Evolutionary conservation across 164 flowering plant genomes (phyloP), one percentile per base, ranked within the genome.

Genomic region (Magnolia sinica): DNA sequence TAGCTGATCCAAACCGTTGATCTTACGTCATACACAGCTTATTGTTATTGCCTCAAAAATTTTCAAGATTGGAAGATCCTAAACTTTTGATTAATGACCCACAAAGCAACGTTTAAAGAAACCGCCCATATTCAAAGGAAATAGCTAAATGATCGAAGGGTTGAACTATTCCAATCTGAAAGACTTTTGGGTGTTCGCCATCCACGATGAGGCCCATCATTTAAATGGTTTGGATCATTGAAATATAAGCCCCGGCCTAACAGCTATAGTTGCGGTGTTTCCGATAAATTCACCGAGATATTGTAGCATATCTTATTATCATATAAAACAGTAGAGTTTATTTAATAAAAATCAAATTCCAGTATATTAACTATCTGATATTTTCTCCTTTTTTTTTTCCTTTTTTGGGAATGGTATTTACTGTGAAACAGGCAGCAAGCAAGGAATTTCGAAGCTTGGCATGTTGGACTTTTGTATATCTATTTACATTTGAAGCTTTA

Each of bases 401-500:
- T 37, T 50, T 23, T 61, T 79, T 78, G 11, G 73, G 64, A 77
- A 73, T 80, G 72, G 13, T 70, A 55, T 76, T 81, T 67, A 78
- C 71, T 80, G 64, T 82, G 77, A 61, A 84, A 83, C 95, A 91
- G 98, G 92, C 79, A 70, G 72, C 86, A 82, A 79, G 73, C 27
- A 82, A 63, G 80, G 90, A 85, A 79, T 75, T 79, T 78, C 83
- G 82, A 82, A 87, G 91, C 88, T 79, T 88, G 83, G 76, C 87
- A 76, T 86, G 84, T 82, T 87, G 88, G 88, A 81, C 79, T 82
- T 85, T 86, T 77, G 85, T 86, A 75, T 81, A 71, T 81, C 79
- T 91, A 89, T 76, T 90, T 88, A 82, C 81, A n/a, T 81, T 87
- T 72, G 86, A 86, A 82, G 83, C 85, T 73, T 79, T 88, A 73